Evolutionary conservation across 2,329 filamentous ascomycete species (phyloP).

Genomic region (Penicillium sp.): DNA sequence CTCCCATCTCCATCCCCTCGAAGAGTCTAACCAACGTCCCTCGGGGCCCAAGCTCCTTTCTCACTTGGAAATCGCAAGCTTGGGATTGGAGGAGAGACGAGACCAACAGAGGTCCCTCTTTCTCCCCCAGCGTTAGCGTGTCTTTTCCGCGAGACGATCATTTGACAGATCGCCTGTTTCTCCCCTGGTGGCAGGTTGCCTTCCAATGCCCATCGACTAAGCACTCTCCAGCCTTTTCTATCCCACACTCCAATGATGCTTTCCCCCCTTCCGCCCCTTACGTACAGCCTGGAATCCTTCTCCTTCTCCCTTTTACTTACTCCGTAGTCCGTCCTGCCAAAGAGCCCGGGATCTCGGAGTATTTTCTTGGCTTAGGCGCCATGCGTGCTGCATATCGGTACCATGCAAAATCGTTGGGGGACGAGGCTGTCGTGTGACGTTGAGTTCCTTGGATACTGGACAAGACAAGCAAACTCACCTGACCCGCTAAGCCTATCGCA

Average conservation of each 20-base stretch:
- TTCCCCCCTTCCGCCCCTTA: background rate
- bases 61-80: slow-evolving; percentile 12
- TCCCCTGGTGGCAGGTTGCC: background rate
- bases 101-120: background rate
- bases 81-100: slow-evolving; percentile 10
- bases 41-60: slow-evolving; percentile 20
- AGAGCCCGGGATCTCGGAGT: slow-evolving; percentile 5
- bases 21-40: background rate
- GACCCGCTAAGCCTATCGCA: background rate
- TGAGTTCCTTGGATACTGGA: background rate
- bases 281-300: background rate
- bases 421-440: slow-evolving; percentile 16
- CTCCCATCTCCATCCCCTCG: background rate
- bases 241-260: background rate
- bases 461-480: background rate
- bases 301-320: background rate
- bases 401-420: slow-evolving; percentile 3
- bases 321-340: too few species aligned
- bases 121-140: background rate
- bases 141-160: slow-evolving; percentile 6
- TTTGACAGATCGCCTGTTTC: slow-evolving; percentile 8
- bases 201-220: background rate
- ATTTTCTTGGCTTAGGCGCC: slow-evolving; percentile 12
- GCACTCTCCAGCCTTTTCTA: background rate
- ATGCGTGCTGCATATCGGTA: slow-evolving; percentile 20